phyloP scores from a whole-genome alignment of 2,329 filamentous ascomycete species.

The Meredithiella fracta region DNA sequence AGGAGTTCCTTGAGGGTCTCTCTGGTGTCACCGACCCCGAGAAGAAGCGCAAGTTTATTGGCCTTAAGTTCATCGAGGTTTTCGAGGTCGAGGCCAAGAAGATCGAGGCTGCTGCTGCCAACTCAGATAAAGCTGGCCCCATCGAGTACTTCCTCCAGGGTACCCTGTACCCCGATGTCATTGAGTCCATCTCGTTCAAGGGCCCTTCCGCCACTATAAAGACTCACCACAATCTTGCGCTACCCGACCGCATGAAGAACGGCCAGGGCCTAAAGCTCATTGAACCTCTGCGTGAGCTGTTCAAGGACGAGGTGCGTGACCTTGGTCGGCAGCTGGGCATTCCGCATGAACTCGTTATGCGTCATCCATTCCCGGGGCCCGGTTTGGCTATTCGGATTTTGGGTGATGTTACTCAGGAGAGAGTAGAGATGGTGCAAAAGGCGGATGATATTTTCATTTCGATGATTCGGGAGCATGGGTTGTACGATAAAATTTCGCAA shows the following conservation, averaged over 20 bases:
- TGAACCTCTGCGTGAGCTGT: conserved; percentile 62
- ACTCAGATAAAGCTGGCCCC: conserved; percentile 51
- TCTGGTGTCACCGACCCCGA: conserved; percentile 66
- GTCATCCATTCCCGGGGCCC: conserved; percentile 24
- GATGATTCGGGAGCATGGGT: conserved; percentile 53
- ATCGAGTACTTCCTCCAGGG: conserved; percentile 80
- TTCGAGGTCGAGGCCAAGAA: conserved; percentile 59
- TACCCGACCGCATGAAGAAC: conserved; percentile 38
- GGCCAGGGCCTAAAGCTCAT: conserved; percentile 46
- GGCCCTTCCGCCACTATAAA: conserved; percentile 36
- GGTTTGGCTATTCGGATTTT: conserved; percentile 62
- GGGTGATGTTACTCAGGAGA: conserved; percentile 66
- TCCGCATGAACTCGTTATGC: conserved; percentile 21
- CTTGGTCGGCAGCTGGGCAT: conserved; percentile 21
- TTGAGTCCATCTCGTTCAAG: conserved; percentile 34
- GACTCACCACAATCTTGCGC: conserved; percentile 53
- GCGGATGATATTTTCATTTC: conserved; percentile 63
- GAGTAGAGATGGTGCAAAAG: conserved; percentile 61
- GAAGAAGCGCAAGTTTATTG: conserved; percentile 82
- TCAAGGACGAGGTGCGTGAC: conserved; percentile 45
- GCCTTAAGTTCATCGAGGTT: conserved; percentile 45
- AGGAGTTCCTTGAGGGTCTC: conserved; percentile 62
- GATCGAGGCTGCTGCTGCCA: conserved; percentile 36
- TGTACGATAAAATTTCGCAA: conserved; percentile 43
- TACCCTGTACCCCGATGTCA: conserved; percentile 46